Evolutionary conservation across 306 rosid genomes (phyloP), one percentile per base, ranked within the genome.

Genomic region (Glycine latifolia): DNA sequence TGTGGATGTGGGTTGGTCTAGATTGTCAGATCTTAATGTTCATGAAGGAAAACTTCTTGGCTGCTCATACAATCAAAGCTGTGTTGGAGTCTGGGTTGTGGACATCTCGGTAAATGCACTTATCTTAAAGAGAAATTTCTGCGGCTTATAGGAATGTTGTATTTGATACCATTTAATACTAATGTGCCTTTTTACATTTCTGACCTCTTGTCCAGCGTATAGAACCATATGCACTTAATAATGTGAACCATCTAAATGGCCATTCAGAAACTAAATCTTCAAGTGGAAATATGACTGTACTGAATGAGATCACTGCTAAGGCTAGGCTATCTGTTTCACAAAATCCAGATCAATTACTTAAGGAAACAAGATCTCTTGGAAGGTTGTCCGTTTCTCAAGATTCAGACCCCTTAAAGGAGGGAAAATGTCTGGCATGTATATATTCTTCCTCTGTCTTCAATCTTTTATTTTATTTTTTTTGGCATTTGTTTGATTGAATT

Each of bases 61-160:
- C 76, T 93, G 99, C 88, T 95, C 99, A 39, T 92, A 84, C 89
- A 93, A 95, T 89, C 99, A 95, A 85, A 95, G 94, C 76, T 95
- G 99, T 80, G 99, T 95, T 71, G 99, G 99, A 82, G 98, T 95
- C 78, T 95, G 99, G 99, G 99, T 95, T 77, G 99, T 95, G 48
- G 99, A 95, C 86, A 95, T 93, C 80, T 82, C 93, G 98, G 99
- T 95, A 93, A 63, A 67, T 62, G 75, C 77, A 83, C 79, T 71
- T 82, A 26, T 81, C 26, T 73, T 41, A 48, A 17, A 60, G 26
- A 46, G 39, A 75, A 43, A 39, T 17, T 66, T 81, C 48, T 33
- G 44, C 33, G 67, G 20, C 84, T 81, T 74, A 63, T 61, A 61
- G 44, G 69, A 71, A 81, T 65, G 39, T 81, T 73, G 63, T 83